These are phyloP conservation scores for Fusarium oxysporum DNA, from an alignment of 2,329 filamentous ascomycete species.

Conservation along the genomic window DNA sequence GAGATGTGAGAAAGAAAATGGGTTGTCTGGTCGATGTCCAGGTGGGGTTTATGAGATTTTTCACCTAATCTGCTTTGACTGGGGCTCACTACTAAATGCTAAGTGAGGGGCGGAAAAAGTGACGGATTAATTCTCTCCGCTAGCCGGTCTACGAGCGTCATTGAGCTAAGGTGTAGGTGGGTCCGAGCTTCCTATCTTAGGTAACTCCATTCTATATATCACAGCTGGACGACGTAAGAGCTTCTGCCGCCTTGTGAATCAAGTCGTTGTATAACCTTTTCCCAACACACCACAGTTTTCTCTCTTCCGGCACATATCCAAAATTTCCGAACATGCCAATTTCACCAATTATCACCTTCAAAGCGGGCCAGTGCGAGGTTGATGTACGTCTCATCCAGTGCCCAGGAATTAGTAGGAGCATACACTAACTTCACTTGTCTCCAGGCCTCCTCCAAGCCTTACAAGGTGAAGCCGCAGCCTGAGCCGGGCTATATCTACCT, in stretches of 20 bases:
- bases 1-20: slow-evolving; percentile 48
- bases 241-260: slow-evolving; percentile 51
- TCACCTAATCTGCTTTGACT: slow-evolving; percentile 47
- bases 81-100: slow-evolving; percentile 21
- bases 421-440: slow-evolving; percentile 43
- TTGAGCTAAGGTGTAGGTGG: slow-evolving; percentile 11
- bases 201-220: slow-evolving; percentile 29
- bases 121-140: slow-evolving; percentile 27
- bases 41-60: slow-evolving; percentile 58
- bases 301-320: background rate
- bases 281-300: slow-evolving; percentile 14
- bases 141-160: slow-evolving; percentile 9
- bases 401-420: slow-evolving; percentile 13
- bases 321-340: slow-evolving; percentile 74
- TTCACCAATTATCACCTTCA: slow-evolving; percentile 91
- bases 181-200: slow-evolving; percentile 21
- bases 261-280: slow-evolving; percentile 13
- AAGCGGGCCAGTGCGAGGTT: slow-evolving; percentile 89
- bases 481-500: slow-evolving; percentile 91
- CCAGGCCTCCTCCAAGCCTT: slow-evolving; percentile 65
- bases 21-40: slow-evolving; percentile 53
- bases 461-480: slow-evolving; percentile 77
- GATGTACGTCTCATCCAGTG: slow-evolving; percentile 68
- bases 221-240: slow-evolving; percentile 55
- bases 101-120: slow-evolving; percentile 14